Base-by-base conservation (phyloP, 1,139 yeast genomes). In the Geotrichum reessii region DNA sequence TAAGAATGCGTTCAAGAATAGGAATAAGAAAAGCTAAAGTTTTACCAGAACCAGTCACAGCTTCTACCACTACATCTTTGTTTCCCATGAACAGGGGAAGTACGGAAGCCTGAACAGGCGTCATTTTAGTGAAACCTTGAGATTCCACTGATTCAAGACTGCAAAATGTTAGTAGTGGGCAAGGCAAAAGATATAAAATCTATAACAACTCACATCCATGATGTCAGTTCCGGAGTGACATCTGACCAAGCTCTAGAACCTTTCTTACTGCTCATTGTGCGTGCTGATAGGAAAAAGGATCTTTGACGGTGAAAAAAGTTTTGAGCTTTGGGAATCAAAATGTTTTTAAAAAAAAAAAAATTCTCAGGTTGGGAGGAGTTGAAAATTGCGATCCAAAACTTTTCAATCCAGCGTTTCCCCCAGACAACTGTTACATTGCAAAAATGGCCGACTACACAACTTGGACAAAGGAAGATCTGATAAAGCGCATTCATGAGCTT, bases 31-130 rank as follows among this genome's bases (percentile, higher is more conserved):
- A 93, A 2, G 98, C 89, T 40, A 92, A 73, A 0, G 99, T 93
- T 70, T 93, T 93, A 8, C 99, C 99, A 0, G 98, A 91, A 0
- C 99, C 99, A 0, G 99, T 93, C 1, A 91, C 97, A 0, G 98
- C 78, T 64, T 92, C 97, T 1, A 91, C 97, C 9, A 95, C 96
- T 9, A 93, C 98, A 73, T 93, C 99, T 69, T 93, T 93, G 67
- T 92, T 87, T n/a, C 86, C 86, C 52, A 87, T 74, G 65, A 95
- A 82, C 57, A 92, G 76, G 0, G 99, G 99, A 55, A 93, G 87
- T 0, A 96, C 87, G 0, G 98, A 84, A 0, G 99, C 99, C 70
- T 93, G 99, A 0, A 93, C 99, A 0, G 99, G 97, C 0, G 99
- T 93, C 97, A 93, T 91, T 17, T 82, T 74, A 1, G 82, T 81